These are phyloP conservation scores for Elsinoe arachidis DNA, from an alignment of 2,329 filamentous ascomycete genomes.

Conservation along the genomic window DNA sequence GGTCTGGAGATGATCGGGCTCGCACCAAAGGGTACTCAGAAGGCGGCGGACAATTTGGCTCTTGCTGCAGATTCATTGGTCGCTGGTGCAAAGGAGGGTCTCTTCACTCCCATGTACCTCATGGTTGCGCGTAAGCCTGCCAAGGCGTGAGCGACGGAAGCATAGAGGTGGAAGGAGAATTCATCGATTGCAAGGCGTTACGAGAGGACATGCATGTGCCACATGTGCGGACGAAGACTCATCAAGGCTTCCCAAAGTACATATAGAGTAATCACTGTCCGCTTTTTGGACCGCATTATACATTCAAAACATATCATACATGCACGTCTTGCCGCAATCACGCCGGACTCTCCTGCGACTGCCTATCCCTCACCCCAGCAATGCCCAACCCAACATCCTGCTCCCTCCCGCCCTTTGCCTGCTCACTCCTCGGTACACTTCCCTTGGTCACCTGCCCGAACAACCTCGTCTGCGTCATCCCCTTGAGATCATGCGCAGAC, in stretches of 20 bases:
- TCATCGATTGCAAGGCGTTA: background rate
- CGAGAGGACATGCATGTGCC: background rate
- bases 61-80: conserved; percentile 76
- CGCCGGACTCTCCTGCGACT: background rate
- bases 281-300: too few relatives aligned
- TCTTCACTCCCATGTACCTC: conserved; percentile 99
- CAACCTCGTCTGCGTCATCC: conserved; percentile 52
- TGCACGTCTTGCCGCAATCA: background rate
- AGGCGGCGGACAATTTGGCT: conserved; percentile 86
- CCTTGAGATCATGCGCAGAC: conserved; percentile 32
- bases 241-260: background rate
- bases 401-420: background rate
- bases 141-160: background rate
- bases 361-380: conserved; percentile 19
- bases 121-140: conserved; percentile 84
- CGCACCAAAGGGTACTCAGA: conserved; percentile 76
- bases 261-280: background rate
- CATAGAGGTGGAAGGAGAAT: background rate
- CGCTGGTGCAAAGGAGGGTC: conserved; percentile 73
- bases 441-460: conserved; percentile 55
- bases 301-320: background rate
- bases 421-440: conserved; percentile 24
- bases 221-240: background rate
- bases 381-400: conserved; percentile 23
- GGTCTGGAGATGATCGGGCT: conserved; percentile 64